Conservation (phyloP, 202 grass and related monocot species). For the Schoenoplectus tabernaemontani region DNA sequence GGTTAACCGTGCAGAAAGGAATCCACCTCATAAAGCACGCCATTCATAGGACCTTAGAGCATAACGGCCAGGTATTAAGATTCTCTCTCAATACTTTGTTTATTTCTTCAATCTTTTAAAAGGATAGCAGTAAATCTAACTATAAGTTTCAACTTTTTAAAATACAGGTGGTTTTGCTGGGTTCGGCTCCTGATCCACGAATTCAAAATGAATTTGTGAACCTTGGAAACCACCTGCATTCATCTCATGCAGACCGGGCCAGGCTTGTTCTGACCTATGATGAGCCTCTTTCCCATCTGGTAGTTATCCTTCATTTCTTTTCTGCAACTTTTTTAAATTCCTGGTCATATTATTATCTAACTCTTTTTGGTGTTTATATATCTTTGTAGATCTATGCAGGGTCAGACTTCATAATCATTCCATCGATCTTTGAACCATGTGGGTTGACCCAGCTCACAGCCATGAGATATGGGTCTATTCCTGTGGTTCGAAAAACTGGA, state of each 20-base stretch:
- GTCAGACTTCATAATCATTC: slow-evolving; percentile 89
- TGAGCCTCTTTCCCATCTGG: slow-evolving; percentile 87
- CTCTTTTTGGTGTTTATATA: not conserved
- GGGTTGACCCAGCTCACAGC: slow-evolving; percentile 92
- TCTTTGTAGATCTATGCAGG: slow-evolving; percentile 87
- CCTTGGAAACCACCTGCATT: slow-evolving; percentile 59
- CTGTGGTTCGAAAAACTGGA: slow-evolving; percentile 91
- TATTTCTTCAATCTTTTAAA: slow-evolving; percentile 8
- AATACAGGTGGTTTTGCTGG: slow-evolving; percentile 77
- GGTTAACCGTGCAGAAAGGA: slow-evolving; percentile 86
- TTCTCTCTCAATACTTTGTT: slow-evolving; percentile 13
- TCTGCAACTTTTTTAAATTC: not conserved
- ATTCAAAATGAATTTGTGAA: slow-evolving; percentile 76
- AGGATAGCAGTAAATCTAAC: not conserved
- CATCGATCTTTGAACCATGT: slow-evolving; percentile 91
- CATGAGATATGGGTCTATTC: slow-evolving; percentile 95
- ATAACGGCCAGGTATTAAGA: slow-evolving; percentile 57
- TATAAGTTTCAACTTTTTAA: slow-evolving; percentile 8
- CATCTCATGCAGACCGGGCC: slow-evolving; percentile 50
- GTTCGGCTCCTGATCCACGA: slow-evolving; percentile 78
- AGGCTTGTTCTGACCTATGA: slow-evolving; percentile 86
- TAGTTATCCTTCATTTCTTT: slow-evolving; percentile 15
- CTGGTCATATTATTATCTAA: not conserved
- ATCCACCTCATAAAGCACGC: slow-evolving; percentile 98
- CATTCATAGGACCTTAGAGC: slow-evolving; percentile 53